Base-by-base conservation (phyloP, 2,329 filamentous ascomycete genomes). In the Neobulgaria alba region DNA sequence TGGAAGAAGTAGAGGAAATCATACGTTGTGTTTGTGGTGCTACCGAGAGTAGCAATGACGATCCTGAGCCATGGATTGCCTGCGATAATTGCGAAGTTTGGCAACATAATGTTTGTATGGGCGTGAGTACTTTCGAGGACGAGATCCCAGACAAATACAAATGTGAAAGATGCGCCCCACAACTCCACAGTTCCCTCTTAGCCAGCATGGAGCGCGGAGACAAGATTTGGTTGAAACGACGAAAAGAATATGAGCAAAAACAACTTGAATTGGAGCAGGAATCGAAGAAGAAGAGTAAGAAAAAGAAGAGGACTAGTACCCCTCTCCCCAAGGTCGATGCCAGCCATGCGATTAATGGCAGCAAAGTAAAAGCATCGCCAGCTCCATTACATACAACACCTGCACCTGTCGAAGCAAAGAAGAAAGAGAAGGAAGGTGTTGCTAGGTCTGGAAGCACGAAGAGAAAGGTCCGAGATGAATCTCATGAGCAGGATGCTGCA, bases 101-200 rank as follows among this genome's bases (percentile, higher is more conserved):
- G 92, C 92, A 98, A 64, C 92, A 98, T 64, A 95, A 95, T 57
- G 82, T 93, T 49, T 98, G 92, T 61, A 86, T 98, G 70, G 87
- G 86, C 39, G 77, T 95, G 59, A 79, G 74, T 56, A 78, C 82
- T 34, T 87, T 85, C 53, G 77, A 81, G 21, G 61, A 89, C 44
- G 78, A 89, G 56, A 72, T 86, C 41, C 82, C 85, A 20, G 84
- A 84, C 46, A 73, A 85, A 62, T 98, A 98, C 67, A 93, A 83
- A 64, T 98, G 92, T 65, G 92, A 98, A 63, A 69, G 82, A 63
- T 96, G 92, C 67, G 75, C 75, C 38, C 92, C 92, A 1, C 75
- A 87, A 9, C 5, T 20, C 3, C 92, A 98, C 65, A 79, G 77
- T 52, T 79, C 82, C 46, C 76, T 95, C 2, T 66, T 98, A 3